A percentile compares a stretch with the other conserved stretches of the same genome.
Evolutionary conservation across 331 rosid species (phyloP).

Genomic region (Rosa hybrid): DNA sequence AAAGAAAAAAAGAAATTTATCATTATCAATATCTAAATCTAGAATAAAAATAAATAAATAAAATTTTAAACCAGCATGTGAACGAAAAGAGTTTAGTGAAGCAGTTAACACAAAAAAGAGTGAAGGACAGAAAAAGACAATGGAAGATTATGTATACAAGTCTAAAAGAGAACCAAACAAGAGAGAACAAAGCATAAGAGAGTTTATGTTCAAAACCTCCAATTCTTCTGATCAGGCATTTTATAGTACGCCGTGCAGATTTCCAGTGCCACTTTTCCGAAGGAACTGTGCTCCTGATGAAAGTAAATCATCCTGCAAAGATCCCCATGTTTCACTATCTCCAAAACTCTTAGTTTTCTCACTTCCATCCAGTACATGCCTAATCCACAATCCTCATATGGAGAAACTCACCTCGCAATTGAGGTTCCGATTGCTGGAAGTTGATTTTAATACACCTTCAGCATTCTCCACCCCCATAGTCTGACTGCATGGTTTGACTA

Average conservation of each 20-base stretch:
- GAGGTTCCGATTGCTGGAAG: slow-evolving; percentile 59
- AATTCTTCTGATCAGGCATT: slow-evolving; percentile 53
- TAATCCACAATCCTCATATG: slow-evolving; percentile 69
- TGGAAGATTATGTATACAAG: not conserved
- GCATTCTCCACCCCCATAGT: slow-evolving; percentile 43
- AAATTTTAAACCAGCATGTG: not conserved
- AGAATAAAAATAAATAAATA: too few relatives aligned
- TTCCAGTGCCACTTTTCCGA: slow-evolving; percentile 51
- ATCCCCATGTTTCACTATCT: slow-evolving; percentile 68
- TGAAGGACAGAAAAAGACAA: not conserved
- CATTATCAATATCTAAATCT: slow-evolving; percentile 13
- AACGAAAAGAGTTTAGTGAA: not conserved
- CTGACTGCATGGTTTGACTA: slow-evolving; percentile 50
- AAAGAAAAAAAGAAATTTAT: not conserved
- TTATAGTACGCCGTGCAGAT: slow-evolving; percentile 44
- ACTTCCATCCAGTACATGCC: slow-evolving; percentile 64
- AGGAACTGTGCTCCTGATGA: slow-evolving; percentile 50
- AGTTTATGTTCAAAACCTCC: slow-evolving; percentile 67
- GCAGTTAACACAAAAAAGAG: not conserved
- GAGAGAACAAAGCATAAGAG: not conserved
- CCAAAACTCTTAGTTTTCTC: slow-evolving; percentile 63
- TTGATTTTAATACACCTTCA: slow-evolving; percentile 42
- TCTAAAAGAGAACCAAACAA: not conserved
- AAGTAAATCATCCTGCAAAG: slow-evolving; percentile 76
- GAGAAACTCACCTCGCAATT: slow-evolving; percentile 79